Percentiles rank a stretch among this genome's conserved stretches.
phyloP scores from a whole-genome alignment of 176 grass and related monocot species.

The Dendrocalamus sinicus region DNA sequence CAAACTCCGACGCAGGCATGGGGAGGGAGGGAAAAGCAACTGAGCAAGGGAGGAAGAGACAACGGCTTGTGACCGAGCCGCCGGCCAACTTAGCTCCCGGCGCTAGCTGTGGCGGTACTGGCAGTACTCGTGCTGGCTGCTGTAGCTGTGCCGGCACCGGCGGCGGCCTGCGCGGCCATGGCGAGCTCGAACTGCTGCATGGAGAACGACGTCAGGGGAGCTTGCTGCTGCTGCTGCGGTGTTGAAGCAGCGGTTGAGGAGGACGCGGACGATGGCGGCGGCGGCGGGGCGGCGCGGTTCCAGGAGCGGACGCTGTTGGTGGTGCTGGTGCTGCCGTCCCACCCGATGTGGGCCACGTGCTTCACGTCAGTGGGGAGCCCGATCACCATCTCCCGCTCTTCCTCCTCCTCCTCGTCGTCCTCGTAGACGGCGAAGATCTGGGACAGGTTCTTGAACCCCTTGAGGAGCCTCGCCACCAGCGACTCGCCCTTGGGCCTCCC shows the following conservation, averaged over 20 bases:
- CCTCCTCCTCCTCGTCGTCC: constrained; percentile 53
- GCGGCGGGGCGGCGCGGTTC: constrained; percentile 48
- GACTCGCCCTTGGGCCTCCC: constrained; percentile 53
- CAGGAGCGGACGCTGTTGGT: constrained; percentile 55
- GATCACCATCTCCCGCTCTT: constrained; percentile 82
- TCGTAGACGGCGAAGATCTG: constrained; percentile 74
- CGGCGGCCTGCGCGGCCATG: constrained; percentile 64
- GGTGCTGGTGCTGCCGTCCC: constrained; percentile 76
- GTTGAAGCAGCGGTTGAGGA: not conserved
- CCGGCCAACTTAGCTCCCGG: not conserved
- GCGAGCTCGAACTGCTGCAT: constrained; percentile 75
- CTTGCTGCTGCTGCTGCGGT: not conserved
- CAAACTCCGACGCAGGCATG: not conserved
- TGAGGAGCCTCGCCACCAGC: constrained; percentile 63
- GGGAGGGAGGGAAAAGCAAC: not conserved
- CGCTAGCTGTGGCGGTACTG: constrained; percentile 33
- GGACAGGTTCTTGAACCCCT: constrained; percentile 72
- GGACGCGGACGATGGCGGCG: constrained; percentile 23
- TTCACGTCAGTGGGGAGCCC: constrained; percentile 84
- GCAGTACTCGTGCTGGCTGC: not conserved
- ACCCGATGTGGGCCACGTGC: constrained; percentile 86
- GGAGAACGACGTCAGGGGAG: constrained; percentile 48
- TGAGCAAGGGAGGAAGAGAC: constrained; percentile 31
- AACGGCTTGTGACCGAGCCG: constrained; percentile 43
- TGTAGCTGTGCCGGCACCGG: not conserved